These are phyloP conservation scores for Diphasiastrum complanatum DNA, from an alignment of 83 land plant genomes.

Conservation along the genomic window DNA sequence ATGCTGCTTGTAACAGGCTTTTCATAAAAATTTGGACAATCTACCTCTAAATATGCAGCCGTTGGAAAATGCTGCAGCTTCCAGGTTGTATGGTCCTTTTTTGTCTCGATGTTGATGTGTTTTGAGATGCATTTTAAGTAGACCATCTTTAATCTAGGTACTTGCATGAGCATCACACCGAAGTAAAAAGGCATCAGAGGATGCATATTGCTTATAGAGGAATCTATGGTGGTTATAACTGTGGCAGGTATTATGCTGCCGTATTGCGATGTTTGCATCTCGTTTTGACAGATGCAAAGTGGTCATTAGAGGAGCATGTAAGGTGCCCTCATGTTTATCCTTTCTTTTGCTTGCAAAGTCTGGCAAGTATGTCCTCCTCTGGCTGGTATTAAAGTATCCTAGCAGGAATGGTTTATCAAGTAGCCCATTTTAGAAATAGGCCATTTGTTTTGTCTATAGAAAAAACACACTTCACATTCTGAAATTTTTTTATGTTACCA, in stretches of 20 bases:
- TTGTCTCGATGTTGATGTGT: too few relatives aligned
- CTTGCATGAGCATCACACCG: constrained; percentile 1
- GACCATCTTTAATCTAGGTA: neutral
- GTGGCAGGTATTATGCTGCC: constrained; percentile 62
- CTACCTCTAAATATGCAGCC: too few relatives aligned
- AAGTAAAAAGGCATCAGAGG: neutral
- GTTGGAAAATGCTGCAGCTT: too few relatives aligned
- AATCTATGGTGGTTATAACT: neutral
- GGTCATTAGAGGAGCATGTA: constrained; percentile 69
- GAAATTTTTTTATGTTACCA: too few relatives aligned
- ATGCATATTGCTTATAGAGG: neutral
- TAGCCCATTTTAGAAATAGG: too few relatives aligned
- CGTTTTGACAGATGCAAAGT: constrained; percentile 59
- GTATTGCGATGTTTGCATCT: constrained; percentile 65
- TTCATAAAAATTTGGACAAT: constrained; percentile 2
- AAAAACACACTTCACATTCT: too few relatives aligned
- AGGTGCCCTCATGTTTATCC: constrained; percentile 13
- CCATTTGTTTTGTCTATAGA: too few relatives aligned
- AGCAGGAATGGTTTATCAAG: too few relatives aligned
- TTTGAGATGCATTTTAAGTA: neutral
- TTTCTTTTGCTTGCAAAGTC: neutral
- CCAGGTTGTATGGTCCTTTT: too few relatives aligned
- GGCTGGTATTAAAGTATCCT: too few relatives aligned
- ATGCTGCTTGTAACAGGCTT: constrained; percentile 10
- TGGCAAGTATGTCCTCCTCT: too few relatives aligned